A percentile compares a stretch with the other conserved stretches of the same genome.
These are phyloP conservation scores for Sisymbrium irio DNA, from an alignment of 345 rosid species.

Conservation along the genomic window DNA sequence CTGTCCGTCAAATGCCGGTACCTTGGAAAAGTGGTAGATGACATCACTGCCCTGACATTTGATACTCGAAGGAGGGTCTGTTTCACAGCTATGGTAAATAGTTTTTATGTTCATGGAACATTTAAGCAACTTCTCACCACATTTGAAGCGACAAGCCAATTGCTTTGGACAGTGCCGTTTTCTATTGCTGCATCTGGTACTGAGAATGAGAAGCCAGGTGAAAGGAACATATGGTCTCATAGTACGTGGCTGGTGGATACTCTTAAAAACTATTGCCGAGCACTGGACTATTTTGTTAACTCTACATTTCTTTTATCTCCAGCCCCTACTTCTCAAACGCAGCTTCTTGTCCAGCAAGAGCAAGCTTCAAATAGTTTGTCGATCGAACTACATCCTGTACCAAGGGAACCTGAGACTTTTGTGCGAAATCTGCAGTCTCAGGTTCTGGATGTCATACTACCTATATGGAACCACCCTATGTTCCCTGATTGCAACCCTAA, in stretches of 20 bases:
- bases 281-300: conserved; percentile 84
- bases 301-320: conserved; percentile 65
- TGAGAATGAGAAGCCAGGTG: conserved; percentile 69
- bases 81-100: conserved; percentile 82
- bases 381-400: conserved; percentile 84
- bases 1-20: conserved; percentile 86
- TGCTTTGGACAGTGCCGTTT: conserved; percentile 75
- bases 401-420: conserved; percentile 87
- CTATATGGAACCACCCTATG: conserved; percentile 82
- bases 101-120: conserved; percentile 89
- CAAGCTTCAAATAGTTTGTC: conserved; percentile 85
- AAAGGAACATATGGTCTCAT: conserved; percentile 62
- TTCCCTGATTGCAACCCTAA: conserved; percentile 77
- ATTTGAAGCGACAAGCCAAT: conserved; percentile 92
- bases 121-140: conserved; percentile 88
- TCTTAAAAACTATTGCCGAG: conserved; percentile 72
- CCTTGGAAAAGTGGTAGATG: conserved; percentile 92
- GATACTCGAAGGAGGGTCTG: conserved; percentile 83
- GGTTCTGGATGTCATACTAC: conserved; percentile 84
- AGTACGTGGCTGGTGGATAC: conserved; percentile 79
- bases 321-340: conserved; percentile 74
- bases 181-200: conserved; percentile 46
- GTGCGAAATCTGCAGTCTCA: conserved; percentile 85
- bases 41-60: conserved; percentile 68
- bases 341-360: conserved; percentile 90